Conservation (phyloP, 768 basidiomycete genomes). For the Pleurotus tuoliensis region DNA sequence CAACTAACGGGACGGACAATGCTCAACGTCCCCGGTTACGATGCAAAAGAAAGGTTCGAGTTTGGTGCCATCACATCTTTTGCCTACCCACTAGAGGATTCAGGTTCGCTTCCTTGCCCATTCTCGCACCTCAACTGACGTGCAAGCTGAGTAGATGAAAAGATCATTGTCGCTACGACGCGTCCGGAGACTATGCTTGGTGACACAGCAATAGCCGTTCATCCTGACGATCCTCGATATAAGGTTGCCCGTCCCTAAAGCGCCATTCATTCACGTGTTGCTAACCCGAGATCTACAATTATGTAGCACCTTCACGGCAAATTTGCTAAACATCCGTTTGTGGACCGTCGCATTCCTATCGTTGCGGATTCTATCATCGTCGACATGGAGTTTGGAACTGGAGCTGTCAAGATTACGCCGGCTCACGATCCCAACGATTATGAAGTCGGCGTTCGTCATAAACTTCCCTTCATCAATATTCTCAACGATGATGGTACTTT, state of each 20-base stretch:
- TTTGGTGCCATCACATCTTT: slow-evolving; percentile 98
- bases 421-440: slow-evolving; percentile 98
- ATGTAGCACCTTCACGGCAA: slow-evolving; percentile 88
- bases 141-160: slow-evolving; percentile 57
- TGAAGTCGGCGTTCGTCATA: slow-evolving; percentile 85
- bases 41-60: slow-evolving; percentile 91
- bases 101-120: slow-evolving; percentile 41
- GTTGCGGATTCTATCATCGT: slow-evolving; percentile 83
- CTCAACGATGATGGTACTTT: slow-evolving; percentile 96
- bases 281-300: background rate
- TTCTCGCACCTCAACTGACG: background rate
- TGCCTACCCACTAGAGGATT: slow-evolving; percentile 85
- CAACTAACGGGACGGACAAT: slow-evolving; percentile 81
- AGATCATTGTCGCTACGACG: slow-evolving; percentile 91
- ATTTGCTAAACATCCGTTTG: slow-evolving; percentile 86
- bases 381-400: slow-evolving; percentile 95
- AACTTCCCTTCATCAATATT: slow-evolving; percentile 89
- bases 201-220: slow-evolving; percentile 95
- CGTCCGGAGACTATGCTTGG: slow-evolving; percentile 99
- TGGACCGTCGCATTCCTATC: slow-evolving; percentile 83
- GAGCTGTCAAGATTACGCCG: slow-evolving; percentile 98
- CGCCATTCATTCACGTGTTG: background rate
- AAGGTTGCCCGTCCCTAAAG: slow-evolving; percentile 37
- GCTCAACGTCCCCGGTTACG: slow-evolving; percentile 91
- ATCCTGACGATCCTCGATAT: slow-evolving; percentile 90